Conservation (phyloP, 768 basidiomycete species). For the Collybiopsis confluens region DNA sequence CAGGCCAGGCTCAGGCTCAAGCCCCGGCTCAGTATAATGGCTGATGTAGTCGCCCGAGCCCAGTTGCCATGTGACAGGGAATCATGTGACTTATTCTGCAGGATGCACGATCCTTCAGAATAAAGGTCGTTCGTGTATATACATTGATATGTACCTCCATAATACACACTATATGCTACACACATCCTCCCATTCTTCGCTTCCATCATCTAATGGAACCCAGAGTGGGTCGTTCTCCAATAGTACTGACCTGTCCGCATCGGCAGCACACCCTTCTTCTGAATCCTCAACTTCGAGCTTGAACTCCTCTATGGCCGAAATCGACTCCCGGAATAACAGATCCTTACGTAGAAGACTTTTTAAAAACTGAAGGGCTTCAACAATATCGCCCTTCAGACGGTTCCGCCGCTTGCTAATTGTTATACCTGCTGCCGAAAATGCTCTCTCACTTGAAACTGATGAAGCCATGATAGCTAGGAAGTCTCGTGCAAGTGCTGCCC, state of each 20-base stretch:
- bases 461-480: constrained; percentile 24
- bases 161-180: no score
- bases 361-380: constrained; percentile 20
- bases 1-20: no score
- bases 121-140: no score
- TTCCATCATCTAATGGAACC: not conserved
- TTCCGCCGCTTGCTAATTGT: constrained; percentile 18
- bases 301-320: not conserved
- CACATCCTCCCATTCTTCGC: not conserved
- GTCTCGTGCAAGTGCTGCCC: constrained; percentile 23
- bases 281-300: not conserved
- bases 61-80: no score
- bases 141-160: no score
- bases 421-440: constrained; percentile 21
- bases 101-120: no score
- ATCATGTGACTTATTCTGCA: no score
- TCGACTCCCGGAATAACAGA: not conserved
- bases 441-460: constrained; percentile 26
- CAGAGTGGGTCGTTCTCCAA: not conserved
- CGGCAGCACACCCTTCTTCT: not conserved
- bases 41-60: no score
- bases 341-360: constrained; percentile 10
- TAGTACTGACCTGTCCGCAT: not conserved
- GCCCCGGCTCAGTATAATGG: no score
- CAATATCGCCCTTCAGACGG: constrained; percentile 18